Conservation (phyloP, 2,329 filamentous ascomycete species). For the Epichloe festucae region DNA sequence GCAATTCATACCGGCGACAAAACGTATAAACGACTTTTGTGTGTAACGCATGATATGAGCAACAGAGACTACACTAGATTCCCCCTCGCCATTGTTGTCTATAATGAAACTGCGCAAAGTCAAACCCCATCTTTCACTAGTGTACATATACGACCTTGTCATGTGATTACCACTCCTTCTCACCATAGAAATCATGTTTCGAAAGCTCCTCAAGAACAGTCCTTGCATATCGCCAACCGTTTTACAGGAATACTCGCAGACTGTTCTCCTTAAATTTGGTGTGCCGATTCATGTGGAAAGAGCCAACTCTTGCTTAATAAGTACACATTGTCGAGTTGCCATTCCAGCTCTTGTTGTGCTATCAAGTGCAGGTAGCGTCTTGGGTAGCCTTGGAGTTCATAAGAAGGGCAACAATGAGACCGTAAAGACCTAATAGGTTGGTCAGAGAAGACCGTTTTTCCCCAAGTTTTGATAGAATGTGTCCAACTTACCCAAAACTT, state of each 20-base stretch:
- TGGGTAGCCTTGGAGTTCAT: constrained; percentile 91
- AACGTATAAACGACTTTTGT: constrained; percentile 1
- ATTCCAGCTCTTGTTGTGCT: constrained; percentile 7
- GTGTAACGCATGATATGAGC: constrained; percentile 15
- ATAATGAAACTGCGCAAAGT: constrained; percentile 30
- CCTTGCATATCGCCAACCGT: neutral
- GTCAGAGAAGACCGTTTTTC: constrained; percentile 11
- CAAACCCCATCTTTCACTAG: constrained; percentile 34
- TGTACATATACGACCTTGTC: constrained; percentile 32
- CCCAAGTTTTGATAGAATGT: neutral
- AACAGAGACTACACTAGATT: constrained; percentile 29
- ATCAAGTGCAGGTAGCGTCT: constrained; percentile 40
- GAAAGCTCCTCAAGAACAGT: constrained; percentile 4
- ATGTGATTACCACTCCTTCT: constrained; percentile 2
- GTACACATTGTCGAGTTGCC: constrained; percentile 24
- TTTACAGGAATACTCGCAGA: constrained; percentile 10
- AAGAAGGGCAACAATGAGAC: constrained; percentile 93
- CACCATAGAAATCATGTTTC: constrained; percentile 2
- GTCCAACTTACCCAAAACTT: constrained; percentile 75
- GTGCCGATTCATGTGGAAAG: constrained; percentile 11
- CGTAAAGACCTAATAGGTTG: constrained; percentile 71
- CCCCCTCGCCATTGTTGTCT: constrained; percentile 30
- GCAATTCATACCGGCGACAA: neutral
- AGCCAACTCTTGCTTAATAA: constrained; percentile 15
- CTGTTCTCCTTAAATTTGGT: constrained; percentile 12